These are phyloP conservation scores for Mikania micrantha DNA, from an alignment of 129 eudicot species.

Conservation along the genomic window DNA sequence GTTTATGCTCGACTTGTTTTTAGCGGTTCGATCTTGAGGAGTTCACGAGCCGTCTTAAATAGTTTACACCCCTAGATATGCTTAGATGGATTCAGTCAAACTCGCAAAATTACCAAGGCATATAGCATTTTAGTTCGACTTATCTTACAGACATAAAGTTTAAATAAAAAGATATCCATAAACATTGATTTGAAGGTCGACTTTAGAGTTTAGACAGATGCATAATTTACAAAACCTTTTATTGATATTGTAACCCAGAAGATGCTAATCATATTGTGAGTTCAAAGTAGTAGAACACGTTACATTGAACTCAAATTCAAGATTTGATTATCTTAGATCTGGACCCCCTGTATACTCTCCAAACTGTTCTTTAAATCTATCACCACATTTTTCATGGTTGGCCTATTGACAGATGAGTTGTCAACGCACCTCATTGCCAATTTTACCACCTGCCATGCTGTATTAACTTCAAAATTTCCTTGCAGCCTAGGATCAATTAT, in stretches of 20 bases:
- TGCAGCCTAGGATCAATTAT: conserved; percentile 14
- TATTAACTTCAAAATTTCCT: conserved; percentile 3
- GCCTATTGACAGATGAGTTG: conserved; percentile 6
- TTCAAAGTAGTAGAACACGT: background rate
- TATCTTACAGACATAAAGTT: background rate
- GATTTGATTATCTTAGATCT: conserved; percentile 7
- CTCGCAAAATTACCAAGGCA: no score
- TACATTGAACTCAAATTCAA: background rate
- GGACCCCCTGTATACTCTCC: conserved; percentile 3
- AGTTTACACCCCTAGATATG: no score
- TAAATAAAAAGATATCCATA: background rate
- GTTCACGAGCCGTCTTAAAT: no score
- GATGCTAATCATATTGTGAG: background rate
- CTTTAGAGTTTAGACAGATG: background rate
- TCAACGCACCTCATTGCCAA: conserved; percentile 20
- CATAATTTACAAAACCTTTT: background rate
- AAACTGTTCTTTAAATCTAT: conserved; percentile 13
- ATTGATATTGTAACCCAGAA: background rate
- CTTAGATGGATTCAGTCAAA: no score
- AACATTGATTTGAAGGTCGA: background rate
- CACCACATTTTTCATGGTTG: conserved; percentile 24
- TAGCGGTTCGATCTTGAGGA: no score
- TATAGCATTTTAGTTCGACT: background rate
- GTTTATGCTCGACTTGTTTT: no score
- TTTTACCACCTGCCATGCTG: conserved; percentile 8